Base-by-base conservation (phyloP, 306 rosid genomes). In the Acacia melanoxylon region DNA sequence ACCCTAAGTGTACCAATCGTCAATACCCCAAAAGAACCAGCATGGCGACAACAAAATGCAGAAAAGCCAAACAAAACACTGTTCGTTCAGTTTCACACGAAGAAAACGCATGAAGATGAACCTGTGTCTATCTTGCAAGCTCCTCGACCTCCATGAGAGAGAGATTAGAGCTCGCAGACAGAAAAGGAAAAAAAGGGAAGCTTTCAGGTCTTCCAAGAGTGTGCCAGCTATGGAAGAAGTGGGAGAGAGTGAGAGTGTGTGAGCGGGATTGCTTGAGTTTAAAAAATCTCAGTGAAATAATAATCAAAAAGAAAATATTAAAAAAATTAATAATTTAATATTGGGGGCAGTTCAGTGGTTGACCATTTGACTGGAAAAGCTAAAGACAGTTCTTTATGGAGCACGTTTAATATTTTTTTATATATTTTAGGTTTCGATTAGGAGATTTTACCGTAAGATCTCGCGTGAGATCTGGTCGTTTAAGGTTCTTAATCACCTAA, bases 71-170 rank as follows among this genome's bases (percentile, higher is more conserved):
- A 41, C 16, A 37, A 72, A 54, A 20, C 22, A 27, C 31, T 27
- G 63, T 70, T 44, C 2, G 51, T 59, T 46, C 27, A 42, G 42
- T 19, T 48, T 45, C 12, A 62, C 9, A 25, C 33, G 63, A 65
- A 40, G 41, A 13, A 16, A 35, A 63, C 37, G 72, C 62, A 52
- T 49, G 61, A 40, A 83, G 74, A 72, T 62, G 79, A 89, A 91
- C 93, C 93, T 90, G 91, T 63, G 80, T 88, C 85, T 89, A 84
- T 83, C 74, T 46, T 67, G 87, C 78, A 56, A 86, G 87, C 75
- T 80, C 83, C 42, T 77, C 70, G 29, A 78, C 75, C 86, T 61
- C 86, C 89, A 83, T 86, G 79, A 68, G 77, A 83, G 72, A 83
- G 45, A 79, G 89, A 82, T 10, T 74, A 73, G 76, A 75, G 88